These are phyloP conservation scores for Austroboletus rostrupii DNA, from an alignment of 1,284 basidiomycete genomes.

Conservation along the genomic window DNA sequence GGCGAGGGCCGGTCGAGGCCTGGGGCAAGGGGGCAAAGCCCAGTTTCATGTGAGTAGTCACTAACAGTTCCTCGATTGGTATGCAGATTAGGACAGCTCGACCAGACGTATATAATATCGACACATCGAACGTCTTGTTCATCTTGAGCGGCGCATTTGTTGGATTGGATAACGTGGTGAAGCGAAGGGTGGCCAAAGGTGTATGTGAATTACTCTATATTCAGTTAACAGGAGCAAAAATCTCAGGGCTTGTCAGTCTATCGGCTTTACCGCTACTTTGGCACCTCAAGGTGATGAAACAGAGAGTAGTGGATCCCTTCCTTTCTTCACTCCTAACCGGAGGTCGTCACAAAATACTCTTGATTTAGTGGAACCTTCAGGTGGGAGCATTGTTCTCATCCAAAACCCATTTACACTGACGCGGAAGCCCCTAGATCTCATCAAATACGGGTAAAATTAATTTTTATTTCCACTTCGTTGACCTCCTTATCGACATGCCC, in stretches of 20 bases:
- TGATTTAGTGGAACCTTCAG: conserved; percentile 65
- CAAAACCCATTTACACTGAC: conserved; percentile 6
- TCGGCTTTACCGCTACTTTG: conserved; percentile 80
- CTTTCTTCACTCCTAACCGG: conserved; percentile 74
- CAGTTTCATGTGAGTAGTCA: conserved; percentile 18
- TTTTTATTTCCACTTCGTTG: conserved; percentile 2
- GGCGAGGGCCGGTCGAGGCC: conserved; percentile 46
- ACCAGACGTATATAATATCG: conserved; percentile 69
- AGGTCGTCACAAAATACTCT: conserved; percentile 47
- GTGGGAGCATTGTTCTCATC: conserved; percentile 35
- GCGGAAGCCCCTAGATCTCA: conserved; percentile 53
- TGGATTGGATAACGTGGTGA: conserved; percentile 81
- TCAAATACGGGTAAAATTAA: conserved; percentile 70
- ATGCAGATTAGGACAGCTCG: conserved; percentile 41
- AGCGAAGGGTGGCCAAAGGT: conserved; percentile 76
- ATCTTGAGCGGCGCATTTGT: conserved; percentile 93
- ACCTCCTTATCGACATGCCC: conserved; percentile 1
- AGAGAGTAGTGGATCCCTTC: conserved; percentile 34
- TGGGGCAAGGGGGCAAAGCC: conserved; percentile 33
- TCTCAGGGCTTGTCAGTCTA: conserved; percentile 52
- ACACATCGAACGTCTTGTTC: conserved; percentile 88
- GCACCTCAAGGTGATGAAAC: conserved; percentile 38
- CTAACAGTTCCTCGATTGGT: neutral
- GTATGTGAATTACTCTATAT: conserved; percentile 43
- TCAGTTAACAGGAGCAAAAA: neutral